Evolutionary conservation across 1,284 basidiomycete genomes (phyloP).

Genomic region (Coniferiporia sulphurascens): DNA sequence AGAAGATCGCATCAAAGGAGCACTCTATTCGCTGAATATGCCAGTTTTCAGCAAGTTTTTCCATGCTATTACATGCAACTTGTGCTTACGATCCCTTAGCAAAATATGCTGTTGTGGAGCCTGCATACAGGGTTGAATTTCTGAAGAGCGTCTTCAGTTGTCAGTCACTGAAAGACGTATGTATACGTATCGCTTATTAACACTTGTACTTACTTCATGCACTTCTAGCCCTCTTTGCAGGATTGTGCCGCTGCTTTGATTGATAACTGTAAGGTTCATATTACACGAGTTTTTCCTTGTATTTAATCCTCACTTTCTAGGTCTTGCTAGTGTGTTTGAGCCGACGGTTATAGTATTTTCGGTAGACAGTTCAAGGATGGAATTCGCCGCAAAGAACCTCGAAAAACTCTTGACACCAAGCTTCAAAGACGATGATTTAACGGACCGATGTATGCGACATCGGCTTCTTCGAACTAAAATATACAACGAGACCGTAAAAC

Average conservation of each 20-base stretch:
- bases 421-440: slow-evolving; percentile 35
- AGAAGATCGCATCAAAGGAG: slow-evolving; percentile 90
- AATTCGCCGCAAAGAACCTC: slow-evolving; percentile 34
- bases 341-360: slow-evolving; percentile 53
- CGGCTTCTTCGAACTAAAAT: slow-evolving; percentile 40
- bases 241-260: slow-evolving; percentile 53
- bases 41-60: slow-evolving; percentile 47
- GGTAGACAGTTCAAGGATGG: slow-evolving; percentile 40
- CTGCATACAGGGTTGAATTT: slow-evolving; percentile 45
- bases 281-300: neutral
- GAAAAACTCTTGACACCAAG: slow-evolving; percentile 33
- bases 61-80: neutral
- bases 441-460: slow-evolving; percentile 39
- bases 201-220: slow-evolving; percentile 6
- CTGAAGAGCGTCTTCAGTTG: slow-evolving; percentile 52
- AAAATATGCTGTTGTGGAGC: slow-evolving; percentile 55
- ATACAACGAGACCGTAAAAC: slow-evolving; percentile 37
- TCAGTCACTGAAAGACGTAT: slow-evolving; percentile 66
- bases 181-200: neutral
- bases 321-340: slow-evolving; percentile 54
- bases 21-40: slow-evolving; percentile 77
- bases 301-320: slow-evolving; percentile 30
- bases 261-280: slow-evolving; percentile 50
- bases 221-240: slow-evolving; percentile 59
- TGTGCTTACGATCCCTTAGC: slow-evolving; percentile 23